Percentiles rank a stretch among this genome's conserved stretches.
Conservation (phyloP, 164 flowering plant species). For the Brasenia schreberi region DNA sequence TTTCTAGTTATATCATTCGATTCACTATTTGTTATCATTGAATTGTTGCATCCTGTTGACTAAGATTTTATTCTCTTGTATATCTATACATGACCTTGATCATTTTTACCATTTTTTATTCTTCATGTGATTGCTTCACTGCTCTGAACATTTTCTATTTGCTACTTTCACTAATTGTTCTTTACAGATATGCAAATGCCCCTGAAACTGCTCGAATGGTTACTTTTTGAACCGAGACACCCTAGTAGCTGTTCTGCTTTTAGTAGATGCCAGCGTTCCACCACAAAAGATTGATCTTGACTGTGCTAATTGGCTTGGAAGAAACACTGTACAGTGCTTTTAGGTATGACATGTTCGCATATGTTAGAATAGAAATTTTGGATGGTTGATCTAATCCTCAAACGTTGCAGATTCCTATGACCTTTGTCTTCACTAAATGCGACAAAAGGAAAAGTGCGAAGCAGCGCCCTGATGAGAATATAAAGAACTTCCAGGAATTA, state of each 20-base stretch:
- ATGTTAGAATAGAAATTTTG: too few relatives aligned
- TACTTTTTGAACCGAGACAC: conserved; percentile 76
- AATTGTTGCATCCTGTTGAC: too few relatives aligned
- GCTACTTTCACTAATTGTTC: background rate
- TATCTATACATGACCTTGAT: too few relatives aligned
- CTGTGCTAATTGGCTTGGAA: conserved; percentile 98
- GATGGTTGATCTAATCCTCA: background rate
- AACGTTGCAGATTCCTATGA: conserved; percentile 59
- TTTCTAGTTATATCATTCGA: too few relatives aligned
- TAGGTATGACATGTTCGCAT: background rate
- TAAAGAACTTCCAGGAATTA: conserved; percentile 29
- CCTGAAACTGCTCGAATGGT: conserved; percentile 73
- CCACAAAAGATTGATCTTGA: conserved; percentile 88
- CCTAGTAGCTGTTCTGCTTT: conserved; percentile 68
- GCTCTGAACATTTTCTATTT: background rate
- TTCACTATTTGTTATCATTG: too few relatives aligned
- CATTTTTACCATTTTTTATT: too few relatives aligned
- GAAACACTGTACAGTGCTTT: conserved; percentile 49
- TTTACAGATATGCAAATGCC: conserved; percentile 76
- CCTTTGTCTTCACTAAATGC: conserved; percentile 90
- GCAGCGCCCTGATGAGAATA: conserved; percentile 51
- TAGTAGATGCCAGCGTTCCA: conserved; percentile 86
- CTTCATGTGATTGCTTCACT: background rate
- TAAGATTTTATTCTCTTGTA: too few relatives aligned
- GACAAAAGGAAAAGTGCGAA: conserved; percentile 66